Conservation (phyloP, 768 basidiomycete genomes). For the Sporobolomyces roseus region DNA sequence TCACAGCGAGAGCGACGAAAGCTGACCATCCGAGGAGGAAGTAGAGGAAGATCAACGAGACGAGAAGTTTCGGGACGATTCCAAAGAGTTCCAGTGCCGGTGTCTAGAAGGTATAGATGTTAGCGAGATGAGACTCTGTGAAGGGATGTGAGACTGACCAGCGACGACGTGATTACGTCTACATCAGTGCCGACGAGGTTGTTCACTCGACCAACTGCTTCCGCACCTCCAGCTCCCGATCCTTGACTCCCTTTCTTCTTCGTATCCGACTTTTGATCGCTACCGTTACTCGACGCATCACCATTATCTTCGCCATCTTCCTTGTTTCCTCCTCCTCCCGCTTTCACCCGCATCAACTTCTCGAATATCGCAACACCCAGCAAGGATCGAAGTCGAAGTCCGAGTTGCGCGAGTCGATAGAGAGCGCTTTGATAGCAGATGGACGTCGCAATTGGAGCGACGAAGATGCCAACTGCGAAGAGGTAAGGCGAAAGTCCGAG, state of each 20-base stretch:
- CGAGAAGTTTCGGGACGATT: slow-evolving; percentile 30
- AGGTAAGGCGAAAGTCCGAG: slow-evolving; percentile 28
- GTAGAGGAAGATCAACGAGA: slow-evolving; percentile 33
- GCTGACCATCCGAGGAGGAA: slow-evolving; percentile 42
- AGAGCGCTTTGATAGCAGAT: slow-evolving; percentile 33
- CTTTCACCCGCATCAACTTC: slow-evolving; percentile 31
- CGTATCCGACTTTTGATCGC: neutral
- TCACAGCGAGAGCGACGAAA: slow-evolving; percentile 42
- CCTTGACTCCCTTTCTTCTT: neutral
- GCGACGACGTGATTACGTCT: slow-evolving; percentile 32
- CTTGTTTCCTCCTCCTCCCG: slow-evolving; percentile 25
- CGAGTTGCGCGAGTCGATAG: slow-evolving; percentile 30
- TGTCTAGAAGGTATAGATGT: slow-evolving; percentile 1
- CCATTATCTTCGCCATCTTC: neutral
- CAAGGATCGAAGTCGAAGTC: slow-evolving; percentile 11
- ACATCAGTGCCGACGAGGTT: slow-evolving; percentile 40
- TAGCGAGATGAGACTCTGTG: neutral
- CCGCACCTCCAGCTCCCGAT: slow-evolving; percentile 19
- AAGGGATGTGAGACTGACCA: neutral
- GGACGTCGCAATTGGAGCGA: slow-evolving; percentile 22
- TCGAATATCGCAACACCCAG: slow-evolving; percentile 22
- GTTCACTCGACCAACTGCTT: slow-evolving; percentile 35
- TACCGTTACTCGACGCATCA: too few relatives aligned
- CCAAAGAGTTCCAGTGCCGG: slow-evolving; percentile 28
- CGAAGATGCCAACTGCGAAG: slow-evolving; percentile 30